Percentiles rank a stretch among this genome's conserved stretches.
Evolutionary conservation across 1,284 basidiomycete species (phyloP).

Genomic region (Takashimella koratensis): DNA sequence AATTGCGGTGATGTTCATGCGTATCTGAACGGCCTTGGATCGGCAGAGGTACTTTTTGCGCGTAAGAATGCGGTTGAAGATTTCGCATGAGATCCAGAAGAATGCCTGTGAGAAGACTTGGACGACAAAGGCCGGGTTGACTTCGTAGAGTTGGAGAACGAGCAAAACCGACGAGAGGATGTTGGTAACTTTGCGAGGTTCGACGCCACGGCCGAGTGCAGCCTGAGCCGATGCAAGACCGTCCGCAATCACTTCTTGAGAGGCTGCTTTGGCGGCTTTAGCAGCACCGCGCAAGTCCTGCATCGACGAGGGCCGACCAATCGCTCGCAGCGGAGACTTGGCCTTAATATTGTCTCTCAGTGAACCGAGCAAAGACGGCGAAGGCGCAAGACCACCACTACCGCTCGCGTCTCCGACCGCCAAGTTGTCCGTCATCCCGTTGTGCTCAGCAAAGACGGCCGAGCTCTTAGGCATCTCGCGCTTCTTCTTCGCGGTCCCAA

Average conservation of each 20-base stretch:
- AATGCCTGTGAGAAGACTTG: conserved; percentile 89
- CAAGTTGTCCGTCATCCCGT: neutral
- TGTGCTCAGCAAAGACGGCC: conserved; percentile 34
- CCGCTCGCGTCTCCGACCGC: neutral
- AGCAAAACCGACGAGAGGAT: conserved; percentile 86
- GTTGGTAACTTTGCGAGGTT: conserved; percentile 65
- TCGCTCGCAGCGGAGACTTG: conserved; percentile 13
- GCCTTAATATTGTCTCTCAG: conserved; percentile 12
- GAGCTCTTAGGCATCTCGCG: conserved; percentile 44
- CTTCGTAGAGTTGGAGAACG: conserved; percentile 77
- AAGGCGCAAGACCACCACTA: neutral
- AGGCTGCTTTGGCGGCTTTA: conserved; percentile 11
- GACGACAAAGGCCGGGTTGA: conserved; percentile 83
- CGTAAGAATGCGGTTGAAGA: conserved; percentile 89
- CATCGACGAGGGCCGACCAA: conserved; percentile 24
- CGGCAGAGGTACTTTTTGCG: conserved; percentile 91
- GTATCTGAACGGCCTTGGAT: conserved; percentile 83
- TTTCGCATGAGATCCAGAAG: conserved; percentile 61
- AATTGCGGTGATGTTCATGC: conserved; percentile 76
- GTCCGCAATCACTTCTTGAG: conserved; percentile 15
- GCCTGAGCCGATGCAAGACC: conserved; percentile 18
- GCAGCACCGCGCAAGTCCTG: conserved; percentile 24
- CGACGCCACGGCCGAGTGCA: conserved; percentile 18
- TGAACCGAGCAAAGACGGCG: conserved; percentile 15
- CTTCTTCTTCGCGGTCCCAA: conserved; percentile 64